Percentiles rank a stretch among this genome's conserved stretches.
Conservation (phyloP, 192 early-diverging fungal species). For the Entomortierella parvispora region DNA sequence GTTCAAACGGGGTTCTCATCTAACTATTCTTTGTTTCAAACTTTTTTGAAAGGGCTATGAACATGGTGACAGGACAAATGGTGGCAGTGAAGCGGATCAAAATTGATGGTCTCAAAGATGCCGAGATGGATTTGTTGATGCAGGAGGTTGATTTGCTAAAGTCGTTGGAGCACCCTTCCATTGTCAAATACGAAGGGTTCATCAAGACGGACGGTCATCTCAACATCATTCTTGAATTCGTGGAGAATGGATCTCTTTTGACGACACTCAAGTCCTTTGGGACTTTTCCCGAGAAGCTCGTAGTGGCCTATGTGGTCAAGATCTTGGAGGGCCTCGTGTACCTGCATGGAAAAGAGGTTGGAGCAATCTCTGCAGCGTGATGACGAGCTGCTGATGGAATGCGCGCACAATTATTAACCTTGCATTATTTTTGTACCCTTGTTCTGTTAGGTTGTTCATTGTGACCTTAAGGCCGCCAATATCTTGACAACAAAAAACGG, state of each 20-base stretch:
- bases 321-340: conserved; percentile 92
- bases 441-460: conserved; percentile 77
- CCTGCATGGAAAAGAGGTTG: conserved; percentile 85
- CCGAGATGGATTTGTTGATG: conserved; percentile 83
- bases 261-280: conserved; percentile 91
- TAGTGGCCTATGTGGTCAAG: conserved; percentile 86
- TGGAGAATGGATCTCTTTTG: conserved; percentile 93
- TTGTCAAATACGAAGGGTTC: conserved; percentile 89
- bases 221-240: conserved; percentile 89
- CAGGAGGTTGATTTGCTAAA: conserved; percentile 88
- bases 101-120: conserved; percentile 71
- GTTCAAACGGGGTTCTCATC: not conserved
- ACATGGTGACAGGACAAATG: conserved; percentile 83
- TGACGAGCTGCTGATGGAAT: not conserved
- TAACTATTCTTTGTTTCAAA: not conserved
- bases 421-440: no score
- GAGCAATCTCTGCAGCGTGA: not conserved
- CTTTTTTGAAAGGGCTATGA: conserved; percentile 65
- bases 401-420: not conserved
- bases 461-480: conserved; percentile 97
- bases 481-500: conserved; percentile 97
- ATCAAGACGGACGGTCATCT: conserved; percentile 75
- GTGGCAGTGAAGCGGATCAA: conserved; percentile 90
- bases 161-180: conserved; percentile 83
- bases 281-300: conserved; percentile 88